Conservation (phyloP, 2,329 filamentous ascomycete species). For the Allantophomopsis lycopodina region DNA sequence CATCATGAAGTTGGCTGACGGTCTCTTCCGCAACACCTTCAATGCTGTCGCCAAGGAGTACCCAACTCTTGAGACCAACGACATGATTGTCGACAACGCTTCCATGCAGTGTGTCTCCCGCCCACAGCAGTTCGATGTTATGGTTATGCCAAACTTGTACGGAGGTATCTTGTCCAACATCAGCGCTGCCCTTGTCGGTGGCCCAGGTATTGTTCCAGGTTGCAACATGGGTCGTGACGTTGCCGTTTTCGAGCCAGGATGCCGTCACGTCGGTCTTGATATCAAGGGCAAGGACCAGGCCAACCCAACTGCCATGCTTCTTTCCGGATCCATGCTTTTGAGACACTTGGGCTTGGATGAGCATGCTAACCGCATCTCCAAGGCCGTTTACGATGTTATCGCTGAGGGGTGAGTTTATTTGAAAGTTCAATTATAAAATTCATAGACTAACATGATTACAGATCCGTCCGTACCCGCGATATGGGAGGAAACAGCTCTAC, state of each 20-base stretch:
- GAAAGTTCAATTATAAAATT: not conserved
- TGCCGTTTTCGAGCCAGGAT: conserved; percentile 96
- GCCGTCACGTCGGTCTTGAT: conserved; percentile 97
- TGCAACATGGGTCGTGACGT: conserved; percentile 99
- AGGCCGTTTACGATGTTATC: conserved; percentile 66
- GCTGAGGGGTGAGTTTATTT: conserved; percentile 62
- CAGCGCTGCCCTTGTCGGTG: conserved; percentile 89
- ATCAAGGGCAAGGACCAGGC: conserved; percentile 99
- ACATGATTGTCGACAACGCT: conserved; percentile 99
- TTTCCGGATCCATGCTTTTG: conserved; percentile 93
- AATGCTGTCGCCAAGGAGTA: conserved; percentile 88
- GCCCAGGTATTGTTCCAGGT: conserved; percentile 90
- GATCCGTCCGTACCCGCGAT: conserved; percentile 79
- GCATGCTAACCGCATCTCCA: conserved; percentile 96
- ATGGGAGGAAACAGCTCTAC: conserved; percentile 89
- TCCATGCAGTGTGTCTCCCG: conserved; percentile 97
- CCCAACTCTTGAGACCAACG: conserved; percentile 88
- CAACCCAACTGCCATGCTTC: conserved; percentile 90
- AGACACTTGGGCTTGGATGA: conserved; percentile 95
- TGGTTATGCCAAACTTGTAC: conserved; percentile 99
- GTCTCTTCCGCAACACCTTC: conserved; percentile 97
- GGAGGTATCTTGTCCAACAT: conserved; percentile 99
- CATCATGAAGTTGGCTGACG: conserved; percentile 99
- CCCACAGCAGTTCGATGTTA: conserved; percentile 97
- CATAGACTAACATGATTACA: conserved; percentile 24